These are phyloP conservation scores for Polychytrium aggregatum DNA, from an alignment of 192 early-diverging fungal genomes.

Conservation along the genomic window DNA sequence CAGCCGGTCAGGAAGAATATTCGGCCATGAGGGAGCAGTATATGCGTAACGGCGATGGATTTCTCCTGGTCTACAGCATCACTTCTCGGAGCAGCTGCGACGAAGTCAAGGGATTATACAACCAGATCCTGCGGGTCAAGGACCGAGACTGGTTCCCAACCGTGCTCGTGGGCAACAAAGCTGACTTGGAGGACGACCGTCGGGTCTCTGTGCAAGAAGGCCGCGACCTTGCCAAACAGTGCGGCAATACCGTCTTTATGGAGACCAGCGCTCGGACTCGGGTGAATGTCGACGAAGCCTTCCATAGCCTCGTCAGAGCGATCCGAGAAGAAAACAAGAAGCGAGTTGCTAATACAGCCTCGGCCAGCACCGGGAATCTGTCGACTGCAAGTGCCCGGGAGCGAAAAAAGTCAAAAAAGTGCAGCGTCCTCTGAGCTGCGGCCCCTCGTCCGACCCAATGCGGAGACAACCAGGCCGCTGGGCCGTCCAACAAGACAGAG, in stretches of 20 bases:
- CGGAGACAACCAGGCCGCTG: too few relatives aligned
- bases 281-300: conserved; percentile 80
- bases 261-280: conserved; percentile 75
- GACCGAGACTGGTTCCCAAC: conserved; percentile 52
- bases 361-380: too few relatives aligned
- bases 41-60: conserved; percentile 70
- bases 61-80: conserved; percentile 67
- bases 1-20: conserved; percentile 72
- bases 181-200: conserved; percentile 53
- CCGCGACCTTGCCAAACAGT: conserved; percentile 51
- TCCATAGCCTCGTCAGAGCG: conserved; percentile 68
- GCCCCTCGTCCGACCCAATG: too few relatives aligned
- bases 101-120: conserved; percentile 49
- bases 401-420: too few relatives aligned
- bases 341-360: too few relatives aligned
- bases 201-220: conserved; percentile 49
- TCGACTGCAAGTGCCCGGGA: too few relatives aligned
- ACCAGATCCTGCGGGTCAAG: conserved; percentile 63
- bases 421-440: too few relatives aligned
- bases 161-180: conserved; percentile 73
- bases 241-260: conserved; percentile 63
- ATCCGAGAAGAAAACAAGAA: conserved; percentile 37
- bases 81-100: conserved; percentile 51
- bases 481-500: too few relatives aligned
- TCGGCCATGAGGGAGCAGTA: conserved; percentile 57